Conservation (phyloP, 768 basidiomycete species). For the Lactifluus volemus region DNA sequence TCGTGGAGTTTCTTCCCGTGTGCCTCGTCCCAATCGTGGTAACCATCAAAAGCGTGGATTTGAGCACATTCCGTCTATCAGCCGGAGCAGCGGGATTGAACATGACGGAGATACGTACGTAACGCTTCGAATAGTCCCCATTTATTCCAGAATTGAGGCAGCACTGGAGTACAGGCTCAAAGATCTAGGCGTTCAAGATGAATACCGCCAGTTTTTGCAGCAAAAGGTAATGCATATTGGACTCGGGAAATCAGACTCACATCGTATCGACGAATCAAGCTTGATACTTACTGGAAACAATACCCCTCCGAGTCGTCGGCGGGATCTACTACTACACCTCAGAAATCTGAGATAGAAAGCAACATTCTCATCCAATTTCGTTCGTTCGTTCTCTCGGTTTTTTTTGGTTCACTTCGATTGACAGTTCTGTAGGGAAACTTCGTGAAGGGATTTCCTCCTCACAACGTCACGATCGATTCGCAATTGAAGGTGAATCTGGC, state of each 20-base stretch:
- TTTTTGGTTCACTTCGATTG: not conserved
- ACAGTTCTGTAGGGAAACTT: conserved; percentile 48
- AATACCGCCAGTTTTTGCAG: conserved; percentile 57
- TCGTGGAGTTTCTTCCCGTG: not conserved
- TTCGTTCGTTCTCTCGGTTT: conserved; percentile 31
- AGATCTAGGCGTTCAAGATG: conserved; percentile 48
- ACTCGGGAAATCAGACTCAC: not conserved
- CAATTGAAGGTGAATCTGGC: conserved; percentile 51
- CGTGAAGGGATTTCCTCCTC: conserved; percentile 65
- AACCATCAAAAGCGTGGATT: not conserved
- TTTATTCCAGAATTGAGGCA: conserved; percentile 19
- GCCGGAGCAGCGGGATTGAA: conserved; percentile 67
- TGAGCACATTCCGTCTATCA: conserved; percentile 60
- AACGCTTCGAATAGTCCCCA: conserved; percentile 27
- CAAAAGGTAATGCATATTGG: conserved; percentile 43
- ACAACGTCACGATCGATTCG: conserved; percentile 49
- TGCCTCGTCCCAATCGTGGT: not conserved
- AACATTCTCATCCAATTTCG: conserved; percentile 70
- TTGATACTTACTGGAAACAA: conserved; percentile 39
- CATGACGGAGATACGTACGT: conserved; percentile 62
- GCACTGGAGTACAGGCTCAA: conserved; percentile 55
- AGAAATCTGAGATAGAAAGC: conserved; percentile 45
- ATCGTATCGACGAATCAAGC: conserved; percentile 27
- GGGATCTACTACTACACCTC: conserved; percentile 16
- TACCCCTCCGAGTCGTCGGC: conserved; percentile 23